Base-by-base conservation (phyloP, 2,329 filamentous ascomycete species). In the Fusarium armeniacum region DNA sequence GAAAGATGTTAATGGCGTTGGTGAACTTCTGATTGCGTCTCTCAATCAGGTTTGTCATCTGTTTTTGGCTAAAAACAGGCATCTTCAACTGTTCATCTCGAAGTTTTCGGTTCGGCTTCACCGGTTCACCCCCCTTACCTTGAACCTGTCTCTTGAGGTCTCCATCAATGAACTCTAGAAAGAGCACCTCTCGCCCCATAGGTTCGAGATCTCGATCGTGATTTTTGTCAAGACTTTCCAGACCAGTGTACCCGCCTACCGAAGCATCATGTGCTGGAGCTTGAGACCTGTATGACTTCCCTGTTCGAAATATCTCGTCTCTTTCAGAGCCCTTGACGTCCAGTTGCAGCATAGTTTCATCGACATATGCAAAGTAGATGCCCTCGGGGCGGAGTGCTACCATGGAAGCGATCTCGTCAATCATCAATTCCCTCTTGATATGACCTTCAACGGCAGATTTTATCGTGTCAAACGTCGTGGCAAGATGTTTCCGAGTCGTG, bases 101-200 rank as follows among this genome's bases (percentile, higher is more conserved):
- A 67, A 94, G 83, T 74, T 88, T 92, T 60, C 89, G 86, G 15
- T 85, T 89, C 1, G 91, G 86, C 57, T 90, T 91, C 0, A 86
- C 89, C 1, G 90, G 86, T 77, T 94, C 89, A 2, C 92, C 92
- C 0, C 91, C 92, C 56, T 88, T 87, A 77, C 91, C 83, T 55
- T 86, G 83, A 1, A 94, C 91, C 76, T 97, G 90, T 41, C 92
- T 86, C 81, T 94, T 98, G 71, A 98, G 80, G 76, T 98, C 95
- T 1, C 92, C 94, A 77, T 98, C 96, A 20, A 97, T 81, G 72
- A 97, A 98, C 77, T 98, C 96, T 74, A 99, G 97, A 36, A 95
- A 87, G 26, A 99, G 81, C 18, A 97, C 91, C 72, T 97, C 90
- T 53, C 86, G 86, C 3, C 83, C 83, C 16, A 64, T 82, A 3